Evolutionary conservation across 768 basidiomycete genomes (phyloP), one percentile per base, ranked within the genome.

Genomic region (Kwoniella shandongensis): DNA sequence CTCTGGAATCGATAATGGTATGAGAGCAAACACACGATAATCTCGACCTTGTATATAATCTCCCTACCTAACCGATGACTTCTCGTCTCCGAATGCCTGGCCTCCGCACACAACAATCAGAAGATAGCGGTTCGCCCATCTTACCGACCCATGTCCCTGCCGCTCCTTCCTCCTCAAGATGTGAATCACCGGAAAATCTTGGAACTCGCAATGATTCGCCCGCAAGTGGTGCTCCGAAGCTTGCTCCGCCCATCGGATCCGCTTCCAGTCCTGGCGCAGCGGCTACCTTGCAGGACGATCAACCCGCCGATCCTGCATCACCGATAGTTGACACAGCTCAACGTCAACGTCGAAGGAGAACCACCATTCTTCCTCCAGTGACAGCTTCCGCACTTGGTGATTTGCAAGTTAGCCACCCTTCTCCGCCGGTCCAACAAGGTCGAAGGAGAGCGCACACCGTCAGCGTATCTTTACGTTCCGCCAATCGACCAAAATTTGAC

Each of bases 391-490:
- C 54, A 13, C 29, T 56, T 10, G 54, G 40, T 2, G 46, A 56
- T 50, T 20, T 49, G 11, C 47, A 46, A 12, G 23, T 27, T 8
- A 48, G 18, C 1, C 54, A 56, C 30, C 35, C 44, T 20, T 42
- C 54, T 7, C 22, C 54, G 15, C 26, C 44, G 0, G 17, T n/a
- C 15, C 17, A 17, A 5, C 46, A 45, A n/a, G 47, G 54, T 3
- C 42, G 56, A 15, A 44, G 48, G 25, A 17, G 56, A 46, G 56
- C 56, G 11, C 56, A 58, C 27, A 58, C 56, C 4, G 50, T 58
- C 20, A 46, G 56, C 30, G 56, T 58, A 15, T 42, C 40, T 23
- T 23, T 42, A n/a, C 40, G n/a, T 8, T 42, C 40, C 8, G 40
- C 40, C 40, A 42, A n/a, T 42, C 40, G 40, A 23, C 17, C n/a